phyloP scores from a whole-genome alignment of 1,284 basidiomycete species.

The Ustilago shanxiensis region DNA sequence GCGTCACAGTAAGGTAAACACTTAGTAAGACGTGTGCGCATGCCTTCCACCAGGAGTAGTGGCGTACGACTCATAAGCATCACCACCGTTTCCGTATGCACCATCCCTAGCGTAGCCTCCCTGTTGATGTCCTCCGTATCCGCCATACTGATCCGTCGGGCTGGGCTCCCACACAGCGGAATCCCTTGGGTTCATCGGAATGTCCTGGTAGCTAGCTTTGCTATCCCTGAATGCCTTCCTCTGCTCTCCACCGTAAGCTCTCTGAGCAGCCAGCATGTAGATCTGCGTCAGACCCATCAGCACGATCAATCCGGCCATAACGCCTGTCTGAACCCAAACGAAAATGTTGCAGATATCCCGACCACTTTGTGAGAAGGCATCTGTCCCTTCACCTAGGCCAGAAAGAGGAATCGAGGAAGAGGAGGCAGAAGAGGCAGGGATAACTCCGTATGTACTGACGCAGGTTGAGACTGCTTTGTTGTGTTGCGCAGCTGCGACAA shows the following conservation, averaged over 20 bases:
- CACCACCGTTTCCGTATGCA: not conserved
- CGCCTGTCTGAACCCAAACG: slow-evolving; percentile 66
- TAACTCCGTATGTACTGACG: slow-evolving; percentile 48
- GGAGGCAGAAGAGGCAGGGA: slow-evolving; percentile 22
- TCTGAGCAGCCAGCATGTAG: slow-evolving; percentile 67
- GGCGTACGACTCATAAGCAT: slow-evolving; percentile 37
- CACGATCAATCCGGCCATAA: slow-evolving; percentile 62
- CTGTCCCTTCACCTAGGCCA: slow-evolving; percentile 25
- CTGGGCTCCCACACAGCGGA: slow-evolving; percentile 57
- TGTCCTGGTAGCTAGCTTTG: slow-evolving; percentile 43
- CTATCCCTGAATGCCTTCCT: slow-evolving; percentile 42
- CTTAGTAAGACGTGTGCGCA: slow-evolving; percentile 25
- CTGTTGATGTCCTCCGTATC: slow-evolving; percentile 12
- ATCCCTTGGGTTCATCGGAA: slow-evolving; percentile 58
- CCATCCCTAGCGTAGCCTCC: slow-evolving; percentile 9
- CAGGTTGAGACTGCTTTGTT: slow-evolving; percentile 49
- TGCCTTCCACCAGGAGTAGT: slow-evolving; percentile 31
- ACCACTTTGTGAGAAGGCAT: slow-evolving; percentile 35
- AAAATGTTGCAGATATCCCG: slow-evolving; percentile 64
- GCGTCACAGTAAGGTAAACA: too few species aligned
- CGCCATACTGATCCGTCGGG: slow-evolving; percentile 26
- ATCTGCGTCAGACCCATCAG: slow-evolving; percentile 67
- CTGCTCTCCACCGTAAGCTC: slow-evolving; percentile 63
- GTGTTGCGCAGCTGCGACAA: slow-evolving; percentile 58
- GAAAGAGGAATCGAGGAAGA: slow-evolving; percentile 18